Evolutionary conservation across 208 protist species (phyloP).

Genomic region (Angomonas ambiguus): DNA sequence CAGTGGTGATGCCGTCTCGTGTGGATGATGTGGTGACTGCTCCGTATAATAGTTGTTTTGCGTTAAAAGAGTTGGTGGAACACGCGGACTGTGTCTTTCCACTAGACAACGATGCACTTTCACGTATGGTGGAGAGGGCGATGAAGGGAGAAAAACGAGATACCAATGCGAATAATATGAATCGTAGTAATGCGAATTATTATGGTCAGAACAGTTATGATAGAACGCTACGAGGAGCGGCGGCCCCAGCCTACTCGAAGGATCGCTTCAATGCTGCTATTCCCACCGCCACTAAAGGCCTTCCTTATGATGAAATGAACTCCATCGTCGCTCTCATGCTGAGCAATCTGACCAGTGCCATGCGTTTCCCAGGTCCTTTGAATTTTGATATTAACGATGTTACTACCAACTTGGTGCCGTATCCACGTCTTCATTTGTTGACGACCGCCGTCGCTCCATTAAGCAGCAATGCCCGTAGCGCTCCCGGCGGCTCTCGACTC

Average conservation of each 20-base stretch:
- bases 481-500: constrained; percentile 40
- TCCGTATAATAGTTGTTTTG: constrained; percentile 94
- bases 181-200: neutral
- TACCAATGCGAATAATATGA: neutral
- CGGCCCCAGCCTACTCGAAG: neutral
- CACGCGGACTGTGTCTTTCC: constrained; percentile 93
- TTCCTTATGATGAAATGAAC: constrained; percentile 96
- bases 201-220: no score
- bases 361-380: constrained; percentile 92
- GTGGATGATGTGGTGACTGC: constrained; percentile 95
- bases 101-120: constrained; percentile 92
- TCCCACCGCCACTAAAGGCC: constrained; percentile 65
- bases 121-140: constrained; percentile 77
- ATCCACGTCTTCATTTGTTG: constrained; percentile 90
- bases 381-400: constrained; percentile 98
- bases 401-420: constrained; percentile 97
- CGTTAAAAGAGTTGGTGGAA: constrained; percentile 89
- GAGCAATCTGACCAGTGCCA: constrained; percentile 92
- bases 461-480: constrained; percentile 49
- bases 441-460: constrained; percentile 89
- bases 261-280: constrained; percentile 52
- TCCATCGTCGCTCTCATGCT: constrained; percentile 93
- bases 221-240: neutral
- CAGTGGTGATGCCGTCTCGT: constrained; percentile 86
- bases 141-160: constrained; percentile 8